Base-by-base conservation (phyloP, 2,329 filamentous ascomycete genomes). In the Verticillium tricorpus region DNA sequence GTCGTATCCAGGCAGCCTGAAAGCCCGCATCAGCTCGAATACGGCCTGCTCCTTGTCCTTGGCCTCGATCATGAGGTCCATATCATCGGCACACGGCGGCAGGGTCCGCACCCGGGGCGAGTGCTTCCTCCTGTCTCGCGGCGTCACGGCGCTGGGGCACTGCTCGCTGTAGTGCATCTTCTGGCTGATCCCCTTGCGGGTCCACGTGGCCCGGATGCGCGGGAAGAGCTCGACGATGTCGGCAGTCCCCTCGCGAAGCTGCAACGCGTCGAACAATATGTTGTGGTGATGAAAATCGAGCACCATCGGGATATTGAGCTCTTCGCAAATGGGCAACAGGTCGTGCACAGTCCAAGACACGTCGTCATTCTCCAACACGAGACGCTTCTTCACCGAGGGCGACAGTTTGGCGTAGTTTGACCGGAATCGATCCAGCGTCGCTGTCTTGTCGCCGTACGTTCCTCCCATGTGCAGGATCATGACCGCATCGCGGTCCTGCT, bases 21-120 rank as follows among this genome's bases (percentile, higher is more conserved):
- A 96, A 0, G 82, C 93, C 25, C 90, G 85, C 93, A 97, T 97
- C 19, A 98, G 82, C 66, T 96, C 92, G 69, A 98, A 96, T 0
- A 97, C 92, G 0, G 94, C 93, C 74, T 98, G 94, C 73, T 98
- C 94, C 75, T 98, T 98, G 71, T 97, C 94, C 73, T 98, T 98
- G 57, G 94, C 94, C 77, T 98, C 94, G 63, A 98, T 97, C 94
- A 98, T 98, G n/a, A 98, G 80, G 71, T 97, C 94, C 89, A 96
- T 95, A 35, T 90, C 88, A 1, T 85, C 79, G 4, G 88, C 82
- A 69, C 94, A 97, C 0, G 94, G 93, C 1, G 94, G 94, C 1
- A 98, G 76, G 0, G 88, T 90, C 66, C 83, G 82, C 1, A 96
- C 92, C 9, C 94, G 85, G 0, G 92, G 83, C 39, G 88, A 92